phyloP scores from a whole-genome alignment of 441 rosid species.

The Populus hybrid region DNA sequence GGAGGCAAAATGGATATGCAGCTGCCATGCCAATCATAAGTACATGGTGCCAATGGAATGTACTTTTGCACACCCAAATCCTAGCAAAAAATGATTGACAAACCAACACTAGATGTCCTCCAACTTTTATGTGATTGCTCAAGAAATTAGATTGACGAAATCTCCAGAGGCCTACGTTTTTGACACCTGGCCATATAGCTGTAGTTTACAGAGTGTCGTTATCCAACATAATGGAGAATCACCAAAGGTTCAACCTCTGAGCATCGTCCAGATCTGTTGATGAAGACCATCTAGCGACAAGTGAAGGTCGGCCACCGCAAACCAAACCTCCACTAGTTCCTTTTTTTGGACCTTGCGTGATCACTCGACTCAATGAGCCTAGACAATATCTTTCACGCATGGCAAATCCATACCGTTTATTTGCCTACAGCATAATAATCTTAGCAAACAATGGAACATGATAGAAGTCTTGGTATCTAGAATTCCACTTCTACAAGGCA shows the following conservation, averaged over 20 bases:
- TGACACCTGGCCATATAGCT: constrained; percentile 28
- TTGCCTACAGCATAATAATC: too few species aligned
- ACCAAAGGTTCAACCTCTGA: neutral
- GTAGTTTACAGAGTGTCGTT: neutral
- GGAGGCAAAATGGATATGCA: neutral
- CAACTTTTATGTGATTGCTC: neutral
- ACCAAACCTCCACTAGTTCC: neutral
- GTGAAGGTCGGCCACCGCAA: neutral
- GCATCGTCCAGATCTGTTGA: constrained; percentile 14
- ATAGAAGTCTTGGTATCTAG: neutral
- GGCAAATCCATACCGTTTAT: too few species aligned
- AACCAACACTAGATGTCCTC: constrained; percentile 19
- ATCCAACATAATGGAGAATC: constrained; percentile 8
- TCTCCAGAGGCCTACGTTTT: constrained; percentile 5
- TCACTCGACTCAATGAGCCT: neutral
- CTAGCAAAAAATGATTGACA: constrained; percentile 23
- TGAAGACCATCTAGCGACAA: constrained; percentile 14
- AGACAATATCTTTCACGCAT: neutral
- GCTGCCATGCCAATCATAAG: constrained; percentile 26
- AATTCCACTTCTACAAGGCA: neutral
- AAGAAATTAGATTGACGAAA: constrained; percentile 22
- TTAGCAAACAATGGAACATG: neutral
- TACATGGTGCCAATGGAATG: constrained; percentile 35
- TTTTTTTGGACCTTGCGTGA: neutral
- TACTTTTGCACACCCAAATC: constrained; percentile 23